A percentile compares a stretch with the other conserved stretches of the same genome.
phyloP scores from a whole-genome alignment of 2,329 filamentous ascomycete species.

The Alternaria sp. region DNA sequence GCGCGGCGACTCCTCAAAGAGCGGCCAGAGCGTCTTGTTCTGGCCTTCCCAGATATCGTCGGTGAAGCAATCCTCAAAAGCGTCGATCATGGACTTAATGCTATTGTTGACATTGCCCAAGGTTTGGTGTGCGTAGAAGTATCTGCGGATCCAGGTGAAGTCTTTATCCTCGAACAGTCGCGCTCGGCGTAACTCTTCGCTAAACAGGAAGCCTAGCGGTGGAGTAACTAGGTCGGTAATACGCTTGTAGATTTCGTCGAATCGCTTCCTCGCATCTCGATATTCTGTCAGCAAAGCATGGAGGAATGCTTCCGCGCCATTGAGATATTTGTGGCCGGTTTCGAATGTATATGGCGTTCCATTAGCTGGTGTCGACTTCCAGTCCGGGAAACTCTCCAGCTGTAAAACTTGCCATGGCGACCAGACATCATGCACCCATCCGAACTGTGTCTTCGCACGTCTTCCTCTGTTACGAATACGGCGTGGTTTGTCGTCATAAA shows the following conservation, averaged over 20 bases:
- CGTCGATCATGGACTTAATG: slow-evolving; percentile 64
- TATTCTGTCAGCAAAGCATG: slow-evolving; percentile 66
- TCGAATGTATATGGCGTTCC: slow-evolving; percentile 63
- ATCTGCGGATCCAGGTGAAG: slow-evolving; percentile 66
- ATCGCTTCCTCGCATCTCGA: slow-evolving; percentile 64
- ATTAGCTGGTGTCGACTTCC: slow-evolving; percentile 49
- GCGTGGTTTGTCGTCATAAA: slow-evolving; percentile 60
- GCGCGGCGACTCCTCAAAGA: slow-evolving; percentile 55
- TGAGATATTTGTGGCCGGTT: slow-evolving; percentile 62
- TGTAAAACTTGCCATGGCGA: slow-evolving; percentile 63
- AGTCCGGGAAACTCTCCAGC: slow-evolving; percentile 52
- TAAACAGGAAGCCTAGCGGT: slow-evolving; percentile 65
- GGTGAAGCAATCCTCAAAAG: slow-evolving; percentile 64
- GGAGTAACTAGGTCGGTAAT: slow-evolving; percentile 67
- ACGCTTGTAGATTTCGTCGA: slow-evolving; percentile 62
- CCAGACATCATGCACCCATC: slow-evolving; percentile 64
- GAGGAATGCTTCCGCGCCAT: slow-evolving; percentile 67
- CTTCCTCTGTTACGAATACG: slow-evolving; percentile 59
- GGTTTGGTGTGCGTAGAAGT: slow-evolving; percentile 69
- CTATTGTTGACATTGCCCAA: slow-evolving; percentile 65
- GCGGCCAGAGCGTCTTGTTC: slow-evolving; percentile 63
- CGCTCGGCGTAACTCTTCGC: slow-evolving; percentile 61
- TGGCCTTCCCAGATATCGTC: slow-evolving; percentile 65
- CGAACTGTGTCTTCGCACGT: slow-evolving; percentile 56
- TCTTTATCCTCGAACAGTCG: slow-evolving; percentile 66